These are phyloP conservation scores for Salicornia ramosissima DNA, from an alignment of 148 eudicot genomes.

Conservation along the genomic window DNA sequence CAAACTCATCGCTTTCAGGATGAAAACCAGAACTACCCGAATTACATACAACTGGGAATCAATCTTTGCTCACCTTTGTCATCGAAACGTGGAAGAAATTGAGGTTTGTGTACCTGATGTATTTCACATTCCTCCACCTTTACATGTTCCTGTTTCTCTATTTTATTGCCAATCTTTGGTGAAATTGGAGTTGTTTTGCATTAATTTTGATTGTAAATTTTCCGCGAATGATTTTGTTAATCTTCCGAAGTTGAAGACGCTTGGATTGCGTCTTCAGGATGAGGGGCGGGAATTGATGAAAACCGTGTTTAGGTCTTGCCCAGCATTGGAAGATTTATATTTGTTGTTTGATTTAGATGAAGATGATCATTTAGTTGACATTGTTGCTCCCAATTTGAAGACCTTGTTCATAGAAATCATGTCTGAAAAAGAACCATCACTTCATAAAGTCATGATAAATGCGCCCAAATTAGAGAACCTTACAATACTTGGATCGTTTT, in stretches of 20 bases:
- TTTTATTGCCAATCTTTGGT: neutral
- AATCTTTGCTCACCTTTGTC: neutral
- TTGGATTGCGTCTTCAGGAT: neutral
- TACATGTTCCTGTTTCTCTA: neutral
- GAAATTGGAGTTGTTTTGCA: neutral
- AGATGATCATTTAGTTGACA: neutral
- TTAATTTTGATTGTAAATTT: neutral
- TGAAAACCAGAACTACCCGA: too few species aligned
- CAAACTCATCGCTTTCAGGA: too few species aligned
- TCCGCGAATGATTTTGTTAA: neutral
- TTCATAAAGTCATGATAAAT: neutral
- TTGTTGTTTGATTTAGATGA: neutral
- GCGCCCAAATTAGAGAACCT: neutral
- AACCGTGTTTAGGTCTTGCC: neutral
- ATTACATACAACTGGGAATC: neutral
- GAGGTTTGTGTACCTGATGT: neutral
- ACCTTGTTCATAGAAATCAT: neutral
- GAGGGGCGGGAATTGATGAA: neutral
- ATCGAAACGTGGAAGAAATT: neutral
- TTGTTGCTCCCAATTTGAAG: neutral
- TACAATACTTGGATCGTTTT: neutral
- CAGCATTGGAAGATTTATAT: constrained; percentile 2
- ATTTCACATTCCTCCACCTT: too few species aligned
- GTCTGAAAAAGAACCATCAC: neutral
- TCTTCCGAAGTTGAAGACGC: constrained; percentile 11